These are phyloP conservation scores for Drechslerella stenobrocha DNA, from an alignment of 2,329 filamentous ascomycete genomes.

Conservation along the genomic window DNA sequence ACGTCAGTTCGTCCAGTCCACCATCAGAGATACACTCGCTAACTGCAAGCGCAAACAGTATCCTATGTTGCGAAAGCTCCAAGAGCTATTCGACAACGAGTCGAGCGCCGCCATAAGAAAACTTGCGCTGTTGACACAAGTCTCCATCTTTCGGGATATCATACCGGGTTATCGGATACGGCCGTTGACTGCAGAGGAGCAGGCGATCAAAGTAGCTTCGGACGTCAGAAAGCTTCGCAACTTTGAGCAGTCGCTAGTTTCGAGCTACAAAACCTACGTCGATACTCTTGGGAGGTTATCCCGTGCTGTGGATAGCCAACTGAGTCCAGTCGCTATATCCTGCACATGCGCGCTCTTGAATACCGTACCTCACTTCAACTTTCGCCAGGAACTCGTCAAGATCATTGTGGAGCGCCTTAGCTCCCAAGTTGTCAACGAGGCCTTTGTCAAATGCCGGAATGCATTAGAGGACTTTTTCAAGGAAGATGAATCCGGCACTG, in stretches of 20 bases:
- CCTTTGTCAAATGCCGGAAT: slow-evolving; percentile 75
- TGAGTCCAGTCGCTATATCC: slow-evolving; percentile 68
- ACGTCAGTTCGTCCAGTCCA: slow-evolving; percentile 62
- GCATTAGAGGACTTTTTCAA: slow-evolving; percentile 79
- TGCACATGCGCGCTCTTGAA: slow-evolving; percentile 81
- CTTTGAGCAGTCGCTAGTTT: slow-evolving; percentile 85
- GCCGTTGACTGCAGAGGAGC: slow-evolving; percentile 72
- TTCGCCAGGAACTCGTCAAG: slow-evolving; percentile 80
- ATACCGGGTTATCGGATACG: slow-evolving; percentile 96
- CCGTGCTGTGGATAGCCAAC: slow-evolving; percentile 56
- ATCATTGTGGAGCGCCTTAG: slow-evolving; percentile 85
- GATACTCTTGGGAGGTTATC: slow-evolving; percentile 72
- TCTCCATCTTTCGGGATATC: slow-evolving; percentile 89
- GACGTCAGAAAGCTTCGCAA: slow-evolving; percentile 79
- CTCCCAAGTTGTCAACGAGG: slow-evolving; percentile 69
- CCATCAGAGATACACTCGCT: neutral
- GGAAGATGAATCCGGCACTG: slow-evolving; percentile 85
- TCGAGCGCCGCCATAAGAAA: slow-evolving; percentile 74
- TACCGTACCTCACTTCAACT: slow-evolving; percentile 95
- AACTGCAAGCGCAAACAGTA: slow-evolving; percentile 14
- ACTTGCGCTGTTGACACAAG: slow-evolving; percentile 80
- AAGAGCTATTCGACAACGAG: slow-evolving; percentile 50
- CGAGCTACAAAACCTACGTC: slow-evolving; percentile 82
- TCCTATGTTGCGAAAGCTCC: slow-evolving; percentile 35
- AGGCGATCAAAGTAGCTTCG: slow-evolving; percentile 81